These are phyloP conservation scores for Trichosanthes cucumerina DNA, from an alignment of 306 rosid genomes.

Conservation along the genomic window DNA sequence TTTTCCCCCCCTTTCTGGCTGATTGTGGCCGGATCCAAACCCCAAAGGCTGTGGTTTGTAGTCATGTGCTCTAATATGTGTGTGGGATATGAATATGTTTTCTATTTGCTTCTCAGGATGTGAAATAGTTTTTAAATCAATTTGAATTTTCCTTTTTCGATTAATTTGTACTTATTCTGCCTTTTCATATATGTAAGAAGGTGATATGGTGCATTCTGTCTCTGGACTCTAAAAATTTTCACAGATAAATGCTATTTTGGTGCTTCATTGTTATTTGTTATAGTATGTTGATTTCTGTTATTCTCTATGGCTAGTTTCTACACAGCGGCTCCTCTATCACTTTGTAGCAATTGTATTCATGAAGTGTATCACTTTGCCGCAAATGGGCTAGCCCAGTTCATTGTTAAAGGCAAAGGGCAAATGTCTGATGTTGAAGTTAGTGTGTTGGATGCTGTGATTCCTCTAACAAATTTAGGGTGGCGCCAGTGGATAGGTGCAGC, in stretches of 20 bases:
- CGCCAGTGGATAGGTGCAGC: conserved; percentile 62
- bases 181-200: neutral
- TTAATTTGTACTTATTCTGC: neutral
- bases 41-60: neutral
- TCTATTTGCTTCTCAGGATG: neutral
- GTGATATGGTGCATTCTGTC: neutral
- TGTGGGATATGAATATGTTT: neutral
- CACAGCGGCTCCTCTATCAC: conserved; percentile 72
- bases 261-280: neutral
- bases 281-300: conserved; percentile 19
- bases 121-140: neutral
- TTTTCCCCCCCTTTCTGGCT: neutral
- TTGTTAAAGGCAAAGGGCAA: conserved; percentile 60
- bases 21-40: neutral
- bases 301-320: conserved; percentile 63
- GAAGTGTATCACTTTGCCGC: conserved; percentile 42
- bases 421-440: conserved; percentile 44
- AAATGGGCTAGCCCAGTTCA: conserved; percentile 39
- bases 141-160: neutral
- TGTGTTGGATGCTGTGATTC: conserved; percentile 36
- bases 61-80: neutral
- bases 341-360: conserved; percentile 52
- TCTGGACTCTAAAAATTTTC: neutral
- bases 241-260: neutral
- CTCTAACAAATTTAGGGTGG: conserved; percentile 65